Base-by-base conservation (phyloP, 176 grass and related monocot genomes). In the Aegilops bicornis region DNA sequence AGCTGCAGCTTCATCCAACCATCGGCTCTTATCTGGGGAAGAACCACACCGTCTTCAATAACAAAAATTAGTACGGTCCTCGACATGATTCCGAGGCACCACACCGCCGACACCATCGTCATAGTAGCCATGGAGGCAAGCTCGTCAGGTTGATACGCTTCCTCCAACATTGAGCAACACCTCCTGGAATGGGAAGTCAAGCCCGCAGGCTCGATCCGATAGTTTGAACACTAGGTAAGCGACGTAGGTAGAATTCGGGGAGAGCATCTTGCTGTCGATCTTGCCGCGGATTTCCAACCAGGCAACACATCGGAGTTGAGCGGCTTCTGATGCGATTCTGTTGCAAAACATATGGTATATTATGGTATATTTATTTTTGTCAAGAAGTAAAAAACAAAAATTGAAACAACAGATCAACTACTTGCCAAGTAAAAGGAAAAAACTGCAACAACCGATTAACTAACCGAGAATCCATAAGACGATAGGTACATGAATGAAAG, bases 1-100 rank as follows among this genome's bases (percentile, higher is more conserved):
- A 96, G 32, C 68, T 83, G 79, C 0, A 82, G 7, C 69, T 88
- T 70, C 86, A 74, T 58, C 86, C 86, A 88, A 29, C 79, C 79
- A 42, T 88, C 86, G 6, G 23, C 70, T 64, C 79, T 88, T 11
- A 0, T n/a, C 1, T 2, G 42, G 7, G 84, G 73, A 33, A 25
- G 16, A 43, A 29, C 23, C 20, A 72, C 36, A 0, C 10, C 36
- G 12, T 40, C 69, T 72, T 23, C 20, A 10, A 23, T 10, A 23
- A 4, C 20, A 40, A 23, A 19, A 9, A 20, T 3, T 0, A 16
- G 29, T 67, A 32, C 6, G 15, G 3, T 67, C 64, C 1, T 67
- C 64, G 29, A 67, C 29, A 11, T 37, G 10, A 33, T 70, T 70
- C 8, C 67, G 67, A 20, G 8, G 33, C 56, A 88, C 85, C 7